phyloP scores from a whole-genome alignment of 371 early-diverging fungal genomes.

The Capillidium rhysosporum region DNA sequence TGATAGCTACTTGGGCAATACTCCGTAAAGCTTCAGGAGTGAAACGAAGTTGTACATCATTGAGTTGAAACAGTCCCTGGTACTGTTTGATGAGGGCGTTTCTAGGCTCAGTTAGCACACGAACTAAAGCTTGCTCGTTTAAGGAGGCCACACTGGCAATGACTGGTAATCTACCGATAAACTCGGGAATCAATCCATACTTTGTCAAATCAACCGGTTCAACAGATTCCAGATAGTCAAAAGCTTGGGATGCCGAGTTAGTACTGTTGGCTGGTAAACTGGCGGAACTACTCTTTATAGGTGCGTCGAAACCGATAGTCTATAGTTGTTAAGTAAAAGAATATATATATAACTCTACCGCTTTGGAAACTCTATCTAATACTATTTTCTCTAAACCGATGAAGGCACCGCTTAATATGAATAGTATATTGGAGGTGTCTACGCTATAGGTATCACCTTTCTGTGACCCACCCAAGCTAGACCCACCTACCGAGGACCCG shows the following conservation, averaged over 20 bases:
- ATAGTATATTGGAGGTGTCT: constrained; percentile 79
- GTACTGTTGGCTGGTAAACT: neutral
- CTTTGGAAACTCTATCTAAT: constrained; percentile 51
- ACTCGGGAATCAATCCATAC: constrained; percentile 81
- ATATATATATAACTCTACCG: constrained; percentile 17
- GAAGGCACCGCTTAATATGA: constrained; percentile 79
- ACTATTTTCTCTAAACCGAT: constrained; percentile 72
- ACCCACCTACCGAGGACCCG: constrained; percentile 10
- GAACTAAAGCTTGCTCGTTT: constrained; percentile 41
- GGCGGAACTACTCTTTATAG: constrained; percentile 14
- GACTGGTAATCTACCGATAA: constrained; percentile 76
- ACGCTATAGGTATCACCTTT: constrained; percentile 65
- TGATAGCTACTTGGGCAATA: constrained; percentile 53
- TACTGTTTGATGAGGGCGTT: constrained; percentile 72
- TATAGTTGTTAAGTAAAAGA: constrained; percentile 4
- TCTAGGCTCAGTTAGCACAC: constrained; percentile 64
- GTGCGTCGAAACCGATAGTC: constrained; percentile 58
- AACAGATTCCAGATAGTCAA: constrained; percentile 26
- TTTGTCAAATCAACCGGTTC: constrained; percentile 69
- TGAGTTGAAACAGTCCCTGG: constrained; percentile 44
- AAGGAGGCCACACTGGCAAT: constrained; percentile 58
- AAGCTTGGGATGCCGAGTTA: constrained; percentile 8
- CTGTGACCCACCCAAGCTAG: constrained; percentile 12
- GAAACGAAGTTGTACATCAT: constrained; percentile 45
- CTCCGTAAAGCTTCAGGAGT: constrained; percentile 40